Percentiles rank a stretch among this genome's conserved stretches.
These are phyloP conservation scores for Starmerella etchellsii DNA, from an alignment of 805 yeast species.

Conservation along the genomic window DNA sequence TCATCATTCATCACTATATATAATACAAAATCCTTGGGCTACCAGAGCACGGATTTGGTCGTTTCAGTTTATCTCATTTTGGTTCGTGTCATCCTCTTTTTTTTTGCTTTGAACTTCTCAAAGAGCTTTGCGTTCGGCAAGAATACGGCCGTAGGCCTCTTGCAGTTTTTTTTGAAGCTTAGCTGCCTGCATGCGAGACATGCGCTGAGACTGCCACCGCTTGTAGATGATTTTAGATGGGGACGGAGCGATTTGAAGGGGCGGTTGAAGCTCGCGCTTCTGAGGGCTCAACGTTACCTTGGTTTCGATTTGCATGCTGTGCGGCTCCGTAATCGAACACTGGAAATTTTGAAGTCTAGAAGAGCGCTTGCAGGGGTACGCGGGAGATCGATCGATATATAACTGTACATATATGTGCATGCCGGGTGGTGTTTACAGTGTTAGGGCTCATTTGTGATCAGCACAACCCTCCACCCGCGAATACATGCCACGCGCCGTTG, in stretches of 20 bases:
- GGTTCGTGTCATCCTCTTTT: too few species aligned
- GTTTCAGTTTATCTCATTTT: too few species aligned
- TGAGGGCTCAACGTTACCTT: constrained; percentile 1
- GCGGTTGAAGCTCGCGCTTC: neutral
- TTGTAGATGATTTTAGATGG: constrained; percentile 1
- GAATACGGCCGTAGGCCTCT: constrained; percentile 11
- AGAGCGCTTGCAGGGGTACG: too few species aligned
- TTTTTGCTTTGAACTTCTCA: neutral
- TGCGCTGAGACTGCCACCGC: constrained; percentile 5
- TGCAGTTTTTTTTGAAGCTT: constrained; percentile 13
- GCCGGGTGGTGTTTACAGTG: too few species aligned
- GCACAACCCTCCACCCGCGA: too few species aligned
- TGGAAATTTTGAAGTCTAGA: too few species aligned
- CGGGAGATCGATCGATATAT: too few species aligned
- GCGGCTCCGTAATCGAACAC: neutral
- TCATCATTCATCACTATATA: neutral
- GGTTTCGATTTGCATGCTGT: constrained; percentile 1
- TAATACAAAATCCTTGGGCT: too few species aligned
- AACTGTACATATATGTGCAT: too few species aligned
- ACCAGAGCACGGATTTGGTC: too few species aligned
- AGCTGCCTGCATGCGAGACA: constrained; percentile 8
- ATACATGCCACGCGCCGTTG: too few species aligned
- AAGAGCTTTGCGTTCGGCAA: neutral
- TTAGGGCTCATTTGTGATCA: too few species aligned
- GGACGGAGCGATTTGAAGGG: neutral